These are phyloP conservation scores for Sphagnurus paluster DNA, from an alignment of 1,284 basidiomycete genomes.

Conservation along the genomic window DNA sequence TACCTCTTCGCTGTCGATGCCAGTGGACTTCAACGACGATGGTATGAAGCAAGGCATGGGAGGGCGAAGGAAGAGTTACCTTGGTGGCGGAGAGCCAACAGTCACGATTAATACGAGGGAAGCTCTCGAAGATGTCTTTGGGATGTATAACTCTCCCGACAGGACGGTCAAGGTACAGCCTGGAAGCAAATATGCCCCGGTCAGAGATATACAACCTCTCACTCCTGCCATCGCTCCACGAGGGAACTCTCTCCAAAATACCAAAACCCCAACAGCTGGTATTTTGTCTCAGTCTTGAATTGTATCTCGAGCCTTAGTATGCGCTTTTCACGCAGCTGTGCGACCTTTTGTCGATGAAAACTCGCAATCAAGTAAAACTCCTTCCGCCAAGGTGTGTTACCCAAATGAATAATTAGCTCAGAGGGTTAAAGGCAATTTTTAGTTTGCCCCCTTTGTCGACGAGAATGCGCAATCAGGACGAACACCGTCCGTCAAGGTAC, in stretches of 20 bases:
- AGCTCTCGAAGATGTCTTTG: slow-evolving; percentile 90
- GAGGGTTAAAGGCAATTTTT: too few species aligned
- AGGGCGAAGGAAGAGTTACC: slow-evolving; percentile 39
- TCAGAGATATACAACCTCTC: slow-evolving; percentile 57
- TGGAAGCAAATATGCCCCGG: slow-evolving; percentile 71
- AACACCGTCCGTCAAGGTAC: too few species aligned
- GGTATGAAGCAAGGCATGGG: slow-evolving; percentile 41
- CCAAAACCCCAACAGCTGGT: slow-evolving; percentile 39
- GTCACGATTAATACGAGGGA: slow-evolving; percentile 64
- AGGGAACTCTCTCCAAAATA: slow-evolving; percentile 38
- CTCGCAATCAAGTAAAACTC: slow-evolving; percentile 43
- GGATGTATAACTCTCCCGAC: slow-evolving; percentile 89
- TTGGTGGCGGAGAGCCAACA: slow-evolving; percentile 39
- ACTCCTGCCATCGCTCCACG: slow-evolving; percentile 35
- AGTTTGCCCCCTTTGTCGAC: slow-evolving; percentile 54
- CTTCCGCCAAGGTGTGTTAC: slow-evolving; percentile 47
- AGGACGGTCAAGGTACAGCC: slow-evolving; percentile 62
- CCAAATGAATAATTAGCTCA: too few species aligned
- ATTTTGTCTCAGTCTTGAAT: slow-evolving; percentile 11
- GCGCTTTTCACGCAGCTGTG: slow-evolving; percentile 38
- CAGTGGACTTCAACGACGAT: slow-evolving; percentile 56
- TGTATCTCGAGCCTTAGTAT: slow-evolving; percentile 7
- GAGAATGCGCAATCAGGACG: too few species aligned
- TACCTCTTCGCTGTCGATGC: slow-evolving; percentile 31
- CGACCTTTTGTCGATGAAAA: slow-evolving; percentile 66